Percentiles rank a stretch among this genome's conserved stretches.
Conservation (phyloP, 495 filamentous ascomycete genomes). For the Cetradonia linearis region DNA sequence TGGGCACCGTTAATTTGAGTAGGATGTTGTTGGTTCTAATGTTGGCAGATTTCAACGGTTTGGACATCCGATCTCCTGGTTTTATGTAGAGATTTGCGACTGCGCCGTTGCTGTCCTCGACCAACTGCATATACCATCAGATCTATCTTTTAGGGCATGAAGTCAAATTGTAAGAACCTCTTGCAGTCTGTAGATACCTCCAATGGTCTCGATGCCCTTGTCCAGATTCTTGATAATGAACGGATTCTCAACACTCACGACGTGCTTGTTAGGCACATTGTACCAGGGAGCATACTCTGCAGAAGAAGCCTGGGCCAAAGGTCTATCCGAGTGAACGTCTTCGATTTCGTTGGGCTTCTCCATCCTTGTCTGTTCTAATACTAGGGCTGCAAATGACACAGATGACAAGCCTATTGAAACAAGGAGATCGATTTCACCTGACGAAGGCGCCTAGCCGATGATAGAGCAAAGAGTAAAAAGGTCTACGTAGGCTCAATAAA, state of each 20-base stretch:
- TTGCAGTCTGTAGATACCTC: constrained; percentile 51
- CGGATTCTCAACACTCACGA: constrained; percentile 82
- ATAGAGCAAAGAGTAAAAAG: background rate
- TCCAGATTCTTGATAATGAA: constrained; percentile 73
- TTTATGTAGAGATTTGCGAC: constrained; percentile 52
- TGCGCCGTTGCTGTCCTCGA: constrained; percentile 24
- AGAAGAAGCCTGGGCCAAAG: background rate
- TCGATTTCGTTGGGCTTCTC: background rate
- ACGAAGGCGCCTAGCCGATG: background rate
- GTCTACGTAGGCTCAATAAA: background rate
- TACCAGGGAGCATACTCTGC: constrained; percentile 40
- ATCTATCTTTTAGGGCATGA: background rate
- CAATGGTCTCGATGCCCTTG: constrained; percentile 69
- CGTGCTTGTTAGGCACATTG: constrained; percentile 47
- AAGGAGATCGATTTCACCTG: background rate
- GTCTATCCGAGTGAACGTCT: background rate
- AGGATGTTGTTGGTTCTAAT: constrained; percentile 67
- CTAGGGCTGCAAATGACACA: background rate
- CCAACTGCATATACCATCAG: constrained; percentile 8
- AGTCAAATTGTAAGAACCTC: constrained; percentile 26
- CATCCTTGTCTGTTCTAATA: background rate
- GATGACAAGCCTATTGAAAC: background rate
- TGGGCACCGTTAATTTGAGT: constrained; percentile 78
- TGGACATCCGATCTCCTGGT: constrained; percentile 65
- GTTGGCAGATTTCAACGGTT: constrained; percentile 61